Conservation (phyloP, 345 rosid genomes). For the Bretschneidera sinensis region DNA sequence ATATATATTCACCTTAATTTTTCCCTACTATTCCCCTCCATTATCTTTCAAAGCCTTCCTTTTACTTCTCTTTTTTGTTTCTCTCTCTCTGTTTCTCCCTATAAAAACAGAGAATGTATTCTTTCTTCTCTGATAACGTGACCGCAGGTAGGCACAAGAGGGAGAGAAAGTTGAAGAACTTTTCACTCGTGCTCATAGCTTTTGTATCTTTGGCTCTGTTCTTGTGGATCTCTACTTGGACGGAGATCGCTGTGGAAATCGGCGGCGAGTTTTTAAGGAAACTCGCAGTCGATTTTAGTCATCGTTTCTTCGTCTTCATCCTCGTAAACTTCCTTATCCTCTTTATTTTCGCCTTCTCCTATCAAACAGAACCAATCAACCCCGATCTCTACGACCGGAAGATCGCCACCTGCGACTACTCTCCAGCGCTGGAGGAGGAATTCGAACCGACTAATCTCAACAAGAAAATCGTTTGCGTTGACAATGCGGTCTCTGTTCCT, state of each 20-base stretch:
- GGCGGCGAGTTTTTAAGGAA: neutral
- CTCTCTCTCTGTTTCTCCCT: no score
- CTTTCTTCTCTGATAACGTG: slow-evolving; percentile 10
- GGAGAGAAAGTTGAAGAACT: neutral
- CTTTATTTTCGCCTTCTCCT: neutral
- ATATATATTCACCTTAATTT: no score
- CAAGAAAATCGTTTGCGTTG: slow-evolving; percentile 2
- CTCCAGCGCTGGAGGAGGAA: no score
- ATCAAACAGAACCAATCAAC: neutral
- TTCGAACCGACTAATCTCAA: neutral
- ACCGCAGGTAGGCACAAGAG: slow-evolving; percentile 12
- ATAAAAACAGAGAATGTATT: no score
- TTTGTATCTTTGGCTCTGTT: neutral
- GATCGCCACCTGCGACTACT: neutral
- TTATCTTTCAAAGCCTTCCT: no score
- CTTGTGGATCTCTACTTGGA: neutral
- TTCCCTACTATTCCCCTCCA: no score
- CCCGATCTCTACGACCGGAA: slow-evolving; percentile 6
- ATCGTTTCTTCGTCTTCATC: slow-evolving; percentile 1
- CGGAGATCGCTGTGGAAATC: neutral
- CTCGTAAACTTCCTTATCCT: slow-evolving; percentile 5
- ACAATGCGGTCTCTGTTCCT: slow-evolving; percentile 9
- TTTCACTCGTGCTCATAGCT: neutral
- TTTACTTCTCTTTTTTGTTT: no score
- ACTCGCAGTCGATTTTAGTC: neutral